Evolutionary conservation across 306 rosid genomes (phyloP), one percentile per base, ranked within the genome.

Genomic region (Vachellia collinsii): DNA sequence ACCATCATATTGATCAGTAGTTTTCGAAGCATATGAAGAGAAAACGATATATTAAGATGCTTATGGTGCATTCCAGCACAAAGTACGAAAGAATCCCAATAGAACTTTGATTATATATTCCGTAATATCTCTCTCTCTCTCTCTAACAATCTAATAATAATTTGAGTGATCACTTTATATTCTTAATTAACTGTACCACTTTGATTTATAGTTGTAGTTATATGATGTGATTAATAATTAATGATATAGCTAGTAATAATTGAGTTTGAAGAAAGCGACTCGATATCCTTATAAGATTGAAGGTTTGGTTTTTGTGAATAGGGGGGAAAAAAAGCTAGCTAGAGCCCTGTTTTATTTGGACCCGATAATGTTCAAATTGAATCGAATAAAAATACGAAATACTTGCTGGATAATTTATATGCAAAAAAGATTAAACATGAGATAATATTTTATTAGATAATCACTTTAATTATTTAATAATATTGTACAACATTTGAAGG

Each of bases 1-100:
- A 62, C 42, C 65, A 54, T 67, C 44, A 77, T 63, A n/a, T 46
- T 67, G 77, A 77, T 64, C 67, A 48, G 54, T 78, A 74, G 66
- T 61, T 79, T 71, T 77, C 37, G 51, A 77, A 82, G 20, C 13
- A 47, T 71, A 23, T 25, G 73, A 43, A 20, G 62, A 70, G 82
- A 82, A 64, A 79, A 65, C 10, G 46, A 79, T 79, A 53, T 66
- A 59, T 70, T 76, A 76, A 25, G 59, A 29, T 12, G 68, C 37
- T 16, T 39, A 34, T 3, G 19, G 77, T 42, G 77, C 77, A 37
- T 73, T 73, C 37, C 66, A 73, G 50, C 66, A 37, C 36, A 53
- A 29, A 73, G 65, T 37, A 73, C 48, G 41, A 51, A 53, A 19
- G 66, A 73, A 53, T 53, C 77, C 65, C 37, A 53, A 17, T 73